Conservation (phyloP, 306 rosid genomes). For the Vicia villosa region DNA sequence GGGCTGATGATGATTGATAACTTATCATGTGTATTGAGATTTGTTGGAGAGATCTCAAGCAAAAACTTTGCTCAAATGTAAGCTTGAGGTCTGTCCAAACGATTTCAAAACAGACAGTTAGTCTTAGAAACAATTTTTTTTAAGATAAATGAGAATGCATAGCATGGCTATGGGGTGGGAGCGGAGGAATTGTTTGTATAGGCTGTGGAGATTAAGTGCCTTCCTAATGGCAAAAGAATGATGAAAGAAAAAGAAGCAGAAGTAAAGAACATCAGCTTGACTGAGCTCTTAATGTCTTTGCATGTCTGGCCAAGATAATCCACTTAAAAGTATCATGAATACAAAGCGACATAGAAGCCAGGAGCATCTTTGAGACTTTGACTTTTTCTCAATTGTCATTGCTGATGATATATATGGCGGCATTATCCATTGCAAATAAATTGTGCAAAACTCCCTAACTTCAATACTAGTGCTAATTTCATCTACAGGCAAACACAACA, state of each 20-base stretch:
- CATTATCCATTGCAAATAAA: not conserved
- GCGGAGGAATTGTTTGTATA: no score
- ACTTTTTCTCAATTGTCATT: not conserved
- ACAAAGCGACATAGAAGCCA: constrained; percentile 1
- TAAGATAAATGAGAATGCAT: no score
- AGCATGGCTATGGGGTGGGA: no score
- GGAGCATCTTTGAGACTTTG: not conserved
- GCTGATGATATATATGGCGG: not conserved
- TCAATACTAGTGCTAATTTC: not conserved
- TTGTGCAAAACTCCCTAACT: not conserved
- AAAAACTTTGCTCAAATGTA: not conserved
- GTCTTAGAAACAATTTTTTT: no score
- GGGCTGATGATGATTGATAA: not conserved
- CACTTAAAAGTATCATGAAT: not conserved
- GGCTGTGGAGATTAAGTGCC: no score
- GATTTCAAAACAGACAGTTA: no score
- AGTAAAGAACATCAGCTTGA: no score
- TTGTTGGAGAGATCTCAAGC: not conserved
- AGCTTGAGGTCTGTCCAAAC: no score
- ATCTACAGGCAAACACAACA: not conserved
- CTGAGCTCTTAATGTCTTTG: no score
- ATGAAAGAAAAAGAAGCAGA: no score
- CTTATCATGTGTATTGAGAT: not conserved
- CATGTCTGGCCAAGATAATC: not conserved
- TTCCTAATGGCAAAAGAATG: no score